Conservation (phyloP, 768 basidiomycete genomes). For the Rickenella mellea region DNA sequence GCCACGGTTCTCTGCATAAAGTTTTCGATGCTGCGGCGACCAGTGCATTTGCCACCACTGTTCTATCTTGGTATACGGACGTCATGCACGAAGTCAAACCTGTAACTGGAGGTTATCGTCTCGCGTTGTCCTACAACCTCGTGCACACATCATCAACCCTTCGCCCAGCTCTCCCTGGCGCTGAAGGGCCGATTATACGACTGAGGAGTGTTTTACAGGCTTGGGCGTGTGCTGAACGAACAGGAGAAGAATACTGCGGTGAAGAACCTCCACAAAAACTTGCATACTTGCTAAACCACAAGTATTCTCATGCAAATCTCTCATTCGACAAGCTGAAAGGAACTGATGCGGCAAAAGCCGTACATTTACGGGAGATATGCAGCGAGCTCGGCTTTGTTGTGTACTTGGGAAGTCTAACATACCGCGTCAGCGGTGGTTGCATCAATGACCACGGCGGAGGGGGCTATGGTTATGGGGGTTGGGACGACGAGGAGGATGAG, state of each 20-base stretch:
- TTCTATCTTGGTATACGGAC: slow-evolving; percentile 45
- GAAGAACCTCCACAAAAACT: slow-evolving; percentile 16
- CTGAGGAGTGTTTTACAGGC: background rate
- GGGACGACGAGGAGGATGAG: slow-evolving; percentile 14
- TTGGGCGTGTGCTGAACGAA: background rate
- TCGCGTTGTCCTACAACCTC: slow-evolving; percentile 43
- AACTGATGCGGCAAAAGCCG: slow-evolving; percentile 21
- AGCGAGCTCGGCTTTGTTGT: background rate
- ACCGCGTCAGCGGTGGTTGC: no score
- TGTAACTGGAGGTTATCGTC: slow-evolving; percentile 37
- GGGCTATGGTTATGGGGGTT: no score
- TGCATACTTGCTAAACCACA: slow-evolving; percentile 25
- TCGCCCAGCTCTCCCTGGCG: slow-evolving; percentile 17
- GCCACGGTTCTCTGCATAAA: slow-evolving; percentile 23
- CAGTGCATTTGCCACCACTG: slow-evolving; percentile 23
- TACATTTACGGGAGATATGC: background rate
- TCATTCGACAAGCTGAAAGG: slow-evolving; percentile 1
- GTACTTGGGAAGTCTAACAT: no score
- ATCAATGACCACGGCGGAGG: no score
- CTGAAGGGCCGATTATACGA: background rate
- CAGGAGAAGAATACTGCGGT: slow-evolving; percentile 13
- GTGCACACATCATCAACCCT: slow-evolving; percentile 23
- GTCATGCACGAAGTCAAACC: slow-evolving; percentile 41
- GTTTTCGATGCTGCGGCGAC: slow-evolving; percentile 25
- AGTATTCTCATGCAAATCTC: slow-evolving; percentile 22